Base-by-base conservation (phyloP, 2,329 filamentous ascomycete species). In the Aureobasidium zeae region DNA sequence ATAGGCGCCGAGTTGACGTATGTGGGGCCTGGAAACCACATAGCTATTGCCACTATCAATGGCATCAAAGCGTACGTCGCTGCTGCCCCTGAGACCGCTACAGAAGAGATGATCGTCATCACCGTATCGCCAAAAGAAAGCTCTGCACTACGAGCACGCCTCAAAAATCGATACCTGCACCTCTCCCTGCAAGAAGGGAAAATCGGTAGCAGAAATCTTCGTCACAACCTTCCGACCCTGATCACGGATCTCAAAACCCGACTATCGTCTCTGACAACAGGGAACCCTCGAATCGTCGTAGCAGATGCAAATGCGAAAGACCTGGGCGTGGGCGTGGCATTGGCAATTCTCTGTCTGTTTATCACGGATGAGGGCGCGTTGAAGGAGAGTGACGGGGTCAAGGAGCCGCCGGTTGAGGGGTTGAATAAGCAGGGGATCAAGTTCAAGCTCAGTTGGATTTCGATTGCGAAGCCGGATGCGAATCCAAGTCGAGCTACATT, bases 401-500 rank as follows among this genome's bases (percentile, higher is more conserved):
- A 31, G 5, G 25, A 36, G 12, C 30, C 25, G 12, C 32, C 25
- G 2, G n/a, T n/a, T n/a, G 19, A 26, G 8, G 37, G 29, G 7
- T 13, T 47, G 4, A 42, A 19, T 5, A 96, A 98, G 63, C 69
- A 72, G 7, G 70, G 82, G 37, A 87, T 96, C 57, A 81, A 84
- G 53, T 76, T 79, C 53, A 74, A 81, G 41, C 69, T 96, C 22
- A 81, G 83, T n/a, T 83, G 80, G 69, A 84, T 96, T 53, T 85
- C 89, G 62, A 81, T 79, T 4, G 77, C 76, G 0, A 81, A 82
- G 57, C 82, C 87, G 1, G 79, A 83, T 52, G 83, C 81, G 2
- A 94, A 93, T 57, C 88, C 89, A 0, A 88, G 81, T 49, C 72
- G 91, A 25, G 74, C 84, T 16, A 95, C 88, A 0, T 66, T 96